A percentile compares a stretch with the other conserved stretches of the same genome.
Conservation (phyloP, 306 rosid species). For the Dalbergia cultrata region DNA sequence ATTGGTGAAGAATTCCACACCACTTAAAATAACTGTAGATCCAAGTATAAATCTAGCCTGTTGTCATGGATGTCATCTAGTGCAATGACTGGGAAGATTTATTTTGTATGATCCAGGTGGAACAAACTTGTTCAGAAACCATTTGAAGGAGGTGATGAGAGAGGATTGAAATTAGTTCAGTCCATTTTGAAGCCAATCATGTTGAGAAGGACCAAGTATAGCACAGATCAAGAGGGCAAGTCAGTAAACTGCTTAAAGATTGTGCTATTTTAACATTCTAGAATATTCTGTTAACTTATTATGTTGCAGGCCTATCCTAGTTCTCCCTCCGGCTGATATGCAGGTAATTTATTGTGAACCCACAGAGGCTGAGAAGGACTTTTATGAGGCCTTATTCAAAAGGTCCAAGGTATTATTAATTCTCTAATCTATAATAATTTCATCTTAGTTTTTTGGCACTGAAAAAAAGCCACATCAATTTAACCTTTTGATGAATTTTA, state of each 20-base stretch:
- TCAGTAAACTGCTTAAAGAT: conserved; percentile 48
- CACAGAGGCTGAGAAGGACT: conserved; percentile 91
- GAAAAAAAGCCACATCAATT: conserved; percentile 37
- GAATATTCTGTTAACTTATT: conserved; percentile 34
- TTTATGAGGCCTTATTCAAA: conserved; percentile 88
- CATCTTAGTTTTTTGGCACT: conserved; percentile 1
- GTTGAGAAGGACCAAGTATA: conserved; percentile 94
- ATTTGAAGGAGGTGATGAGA: conserved; percentile 95
- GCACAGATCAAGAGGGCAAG: conserved; percentile 94
- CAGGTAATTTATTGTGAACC: conserved; percentile 90
- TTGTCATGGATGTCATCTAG: conserved; percentile 27
- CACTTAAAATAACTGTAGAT: conserved; percentile 23
- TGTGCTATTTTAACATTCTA: conserved; percentile 39
- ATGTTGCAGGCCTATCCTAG: conserved; percentile 86
- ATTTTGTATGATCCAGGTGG: conserved; percentile 78
- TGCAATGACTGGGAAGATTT: conserved; percentile 35
- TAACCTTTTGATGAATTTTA: conserved; percentile 39
- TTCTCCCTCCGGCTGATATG: conserved; percentile 94
- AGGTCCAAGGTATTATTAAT: conserved; percentile 78
- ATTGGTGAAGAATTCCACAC: conserved; percentile 11
- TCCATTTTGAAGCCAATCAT: conserved; percentile 91
- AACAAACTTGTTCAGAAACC: conserved; percentile 96
- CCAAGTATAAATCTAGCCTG: conserved; percentile 10
- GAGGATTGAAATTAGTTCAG: conserved; percentile 89
- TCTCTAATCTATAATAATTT: conserved; percentile 24